Evolutionary conservation across 441 rosid genomes (phyloP), one percentile per base, ranked within the genome.

Genomic region (Monsonia emarginata): DNA sequence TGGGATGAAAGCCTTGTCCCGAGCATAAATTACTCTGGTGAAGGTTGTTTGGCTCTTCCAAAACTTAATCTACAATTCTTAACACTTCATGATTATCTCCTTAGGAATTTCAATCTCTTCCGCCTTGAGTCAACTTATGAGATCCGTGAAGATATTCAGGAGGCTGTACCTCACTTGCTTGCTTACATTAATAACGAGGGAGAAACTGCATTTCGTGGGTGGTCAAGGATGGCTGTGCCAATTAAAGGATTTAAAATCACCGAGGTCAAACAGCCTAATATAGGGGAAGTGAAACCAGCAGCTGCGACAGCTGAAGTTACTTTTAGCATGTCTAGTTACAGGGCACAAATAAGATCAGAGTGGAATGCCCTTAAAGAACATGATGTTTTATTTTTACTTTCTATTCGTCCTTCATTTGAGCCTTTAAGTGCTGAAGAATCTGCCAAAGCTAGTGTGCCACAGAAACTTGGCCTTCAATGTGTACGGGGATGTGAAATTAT

Each of bases 1-100:
- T 94, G 98, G 98, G 97, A 94, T 75, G 98, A 94, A 80, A 94
- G 98, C 57, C 81, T 94, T 75, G 96, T 94, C 54, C 98, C 98
- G 4, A 94, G 97, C 83, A 94, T 94, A 72, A 94, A 94, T 78
- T 94, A 90, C 75, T 94, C 98, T 52, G 98, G 98, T 64, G 98
- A 90, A 86, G 96, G 98, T 64, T 94, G 98, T 79, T 83, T 94
- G 72, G 98, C 98, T 63, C 97, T 94, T 73, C 98, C 98, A 30
- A 94, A 94, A 81, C 95, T 94, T 66, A 94, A 94, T 80, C 82
- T 94, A 65, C 98, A 94, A 76, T 94, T 94, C 76, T 72, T 94
- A 79, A 94, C 97, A 14, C 97, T 94, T 61, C 97, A 94, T 79
- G 99, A 94, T 75, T 94, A 94, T 79, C 97, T 94, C 71, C 80